Evolutionary conservation across 306 rosid genomes (phyloP), one percentile per base, ranked within the genome.

Genomic region (Vigna angularis): DNA sequence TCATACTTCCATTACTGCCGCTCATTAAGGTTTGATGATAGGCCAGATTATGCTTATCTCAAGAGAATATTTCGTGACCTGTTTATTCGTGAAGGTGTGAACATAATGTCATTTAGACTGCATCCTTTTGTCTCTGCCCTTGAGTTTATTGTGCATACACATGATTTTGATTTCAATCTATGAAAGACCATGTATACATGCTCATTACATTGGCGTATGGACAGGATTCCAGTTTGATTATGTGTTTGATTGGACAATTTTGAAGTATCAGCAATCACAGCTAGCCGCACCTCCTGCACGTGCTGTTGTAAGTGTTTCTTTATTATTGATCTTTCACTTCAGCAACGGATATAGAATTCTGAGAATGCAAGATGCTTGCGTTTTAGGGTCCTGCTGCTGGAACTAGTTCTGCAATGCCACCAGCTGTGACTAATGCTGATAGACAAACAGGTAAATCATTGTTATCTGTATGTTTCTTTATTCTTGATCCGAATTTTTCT

Each of bases 1-100:
- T 92, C 97, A 1, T 92, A 92, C 83, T 92, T 92, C 81, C 97
- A 90, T 81, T 90, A 92, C 87, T 92, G 96, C 72, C 97, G 97
- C 40, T 90, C 97, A 14, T 77, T 92, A 75, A 89, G 97, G 51
- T 92, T 92, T 34, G 97, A 92, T 83, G 97, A 90, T 76, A 92
- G 84, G 79, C 97, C 97, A 40, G 97, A 92, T 87, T 92, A 92
- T 86, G 92, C 91, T 75, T 92, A 92, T 85, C 88, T 92, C 82
- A 92, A 92, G 80, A 90, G 92, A 73, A 87, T 90, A 87, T 92
- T 90, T 34, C 93, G 97, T 0, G 97, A 92, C 81, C 93, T 92
- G 83, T 92, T 92, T 78, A 92, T 92, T 53, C 96, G 91, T 22
- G 97, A 92, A 90, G 96, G 97, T 90, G 77, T 62, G 86, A 77